Base-by-base conservation (phyloP, 352 stramenopile species). In the Globisporangium polare region DNA sequence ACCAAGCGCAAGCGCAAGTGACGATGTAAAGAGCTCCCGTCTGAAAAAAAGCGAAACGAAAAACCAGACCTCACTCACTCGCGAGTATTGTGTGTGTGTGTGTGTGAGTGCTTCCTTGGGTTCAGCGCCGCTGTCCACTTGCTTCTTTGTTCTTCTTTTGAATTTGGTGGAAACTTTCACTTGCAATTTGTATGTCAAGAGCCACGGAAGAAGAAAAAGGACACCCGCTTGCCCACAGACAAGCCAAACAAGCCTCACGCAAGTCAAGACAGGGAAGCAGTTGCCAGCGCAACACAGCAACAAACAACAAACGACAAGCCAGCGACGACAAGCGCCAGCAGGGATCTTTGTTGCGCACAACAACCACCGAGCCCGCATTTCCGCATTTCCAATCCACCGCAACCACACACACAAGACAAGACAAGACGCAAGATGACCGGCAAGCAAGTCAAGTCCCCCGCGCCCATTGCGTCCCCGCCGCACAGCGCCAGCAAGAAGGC, bases 391-490 rank as follows among this genome's bases (percentile, higher is more conserved):
- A 7, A 4, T n/a, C 39, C n/a, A 22, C 26, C 10, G 9, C 31
- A 20, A 27, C 17, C 31, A 47, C 45, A 49, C 18, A 27, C 24
- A 5, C 22, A 27, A 22, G 6, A 22, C 27, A 31, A 27, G n/a
- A n/a, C n/a, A n/a, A n/a, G n/a, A n/a, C n/a, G n/a, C n/a, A n/a
- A n/a, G 5, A 58, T 51, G 49, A 45, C 46, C 12, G 49, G 37
- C 26, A 64, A 53, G 47, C 47, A 53, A 20, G 35, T 53, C 51
- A 65, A 65, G 51, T 65, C 59, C 5, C 59, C 58, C 22, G 47
- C 35, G 24, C 15, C 41, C 2, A 20, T n/a, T 9, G 39, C 15
- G 39, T 55, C 49, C 27, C 51, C 60, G 50, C 59, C 50, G 35
- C 35, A 51, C 60, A 55, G 31, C 20, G 24, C 22, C 33, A 58